A percentile compares a stretch with the other conserved stretches of the same genome.
phyloP scores from a whole-genome alignment of 805 yeast genomes.

The Hanseniaspora singularis region DNA sequence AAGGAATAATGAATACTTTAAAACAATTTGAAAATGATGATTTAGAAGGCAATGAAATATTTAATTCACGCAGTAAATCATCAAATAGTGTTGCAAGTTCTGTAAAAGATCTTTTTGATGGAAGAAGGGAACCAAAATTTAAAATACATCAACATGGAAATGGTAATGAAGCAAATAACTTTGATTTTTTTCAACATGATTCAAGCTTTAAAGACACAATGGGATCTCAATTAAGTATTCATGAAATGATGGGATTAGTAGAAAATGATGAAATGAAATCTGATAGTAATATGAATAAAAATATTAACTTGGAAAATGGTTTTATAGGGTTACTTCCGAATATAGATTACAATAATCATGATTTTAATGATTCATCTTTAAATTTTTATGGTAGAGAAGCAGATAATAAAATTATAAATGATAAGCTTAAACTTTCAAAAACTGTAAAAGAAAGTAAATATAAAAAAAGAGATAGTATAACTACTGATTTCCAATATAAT shows the following conservation, averaged over 20 bases:
- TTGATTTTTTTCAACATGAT: not conserved
- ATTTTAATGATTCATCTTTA: not conserved
- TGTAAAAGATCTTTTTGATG: conserved; percentile 6
- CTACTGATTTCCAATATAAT: not conserved
- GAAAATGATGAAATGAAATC: not conserved
- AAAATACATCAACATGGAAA: not conserved
- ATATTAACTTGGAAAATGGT: not conserved
- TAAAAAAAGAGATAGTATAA: conserved; percentile 8
- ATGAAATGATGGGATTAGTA: too few relatives aligned
- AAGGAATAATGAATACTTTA: conserved; percentile 10
- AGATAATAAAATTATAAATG: not conserved
- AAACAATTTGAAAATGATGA: not conserved
- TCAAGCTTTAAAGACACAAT: not conserved
- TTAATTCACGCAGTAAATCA: not conserved
- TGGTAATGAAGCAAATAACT: not conserved
- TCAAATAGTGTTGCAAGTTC: conserved; percentile 11
- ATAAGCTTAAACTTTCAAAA: too few relatives aligned
- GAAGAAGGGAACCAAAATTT: conserved; percentile 2
- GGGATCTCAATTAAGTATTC: not conserved
- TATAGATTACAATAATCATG: not conserved
- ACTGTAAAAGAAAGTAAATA: not conserved
- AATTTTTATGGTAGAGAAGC: too few relatives aligned
- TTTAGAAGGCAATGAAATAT: not conserved
- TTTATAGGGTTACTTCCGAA: conserved; percentile 7
- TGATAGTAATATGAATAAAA: not conserved